These are phyloP conservation scores for Clitoria ternatea DNA, from an alignment of 306 rosid genomes.

Conservation along the genomic window DNA sequence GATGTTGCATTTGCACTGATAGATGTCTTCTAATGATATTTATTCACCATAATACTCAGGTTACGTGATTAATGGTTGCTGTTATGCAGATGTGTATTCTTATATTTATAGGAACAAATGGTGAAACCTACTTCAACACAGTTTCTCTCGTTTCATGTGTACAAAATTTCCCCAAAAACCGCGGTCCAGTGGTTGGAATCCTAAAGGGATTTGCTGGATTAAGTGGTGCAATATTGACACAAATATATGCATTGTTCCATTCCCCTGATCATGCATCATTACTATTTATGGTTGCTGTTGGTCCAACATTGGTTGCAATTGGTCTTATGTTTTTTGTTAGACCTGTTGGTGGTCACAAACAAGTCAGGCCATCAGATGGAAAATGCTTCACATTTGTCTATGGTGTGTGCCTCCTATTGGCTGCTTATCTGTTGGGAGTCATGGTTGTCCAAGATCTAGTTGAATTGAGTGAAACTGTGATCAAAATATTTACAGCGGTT, in stretches of 20 bases:
- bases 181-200: slow-evolving; percentile 93
- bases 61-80: slow-evolving; percentile 28
- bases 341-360: slow-evolving; percentile 90
- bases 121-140: slow-evolving; percentile 96
- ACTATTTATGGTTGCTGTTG: slow-evolving; percentile 84
- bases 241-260: slow-evolving; percentile 64
- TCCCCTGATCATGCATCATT: slow-evolving; percentile 74
- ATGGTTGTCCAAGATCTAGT: slow-evolving; percentile 79
- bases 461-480: slow-evolving; percentile 44
- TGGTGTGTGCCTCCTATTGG: slow-evolving; percentile 74
- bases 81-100: slow-evolving; percentile 80
- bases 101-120: slow-evolving; percentile 87
- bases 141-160: slow-evolving; percentile 84
- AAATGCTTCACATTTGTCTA: slow-evolving; percentile 59
- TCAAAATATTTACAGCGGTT: slow-evolving; percentile 42
- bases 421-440: slow-evolving; percentile 88
- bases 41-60: background rate
- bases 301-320: slow-evolving; percentile 66
- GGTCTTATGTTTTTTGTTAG: slow-evolving; percentile 74
- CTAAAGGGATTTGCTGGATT: slow-evolving; percentile 94
- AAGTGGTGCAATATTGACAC: slow-evolving; percentile 94
- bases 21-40: slow-evolving; percentile 15
- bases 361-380: slow-evolving; percentile 58
- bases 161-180: slow-evolving; percentile 92
- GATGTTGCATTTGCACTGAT: background rate